Percentiles rank a stretch among this genome's conserved stretches.
Evolutionary conservation across 805 yeast genomes (phyloP).

Genomic region (Candida pseudoglaebosa): DNA sequence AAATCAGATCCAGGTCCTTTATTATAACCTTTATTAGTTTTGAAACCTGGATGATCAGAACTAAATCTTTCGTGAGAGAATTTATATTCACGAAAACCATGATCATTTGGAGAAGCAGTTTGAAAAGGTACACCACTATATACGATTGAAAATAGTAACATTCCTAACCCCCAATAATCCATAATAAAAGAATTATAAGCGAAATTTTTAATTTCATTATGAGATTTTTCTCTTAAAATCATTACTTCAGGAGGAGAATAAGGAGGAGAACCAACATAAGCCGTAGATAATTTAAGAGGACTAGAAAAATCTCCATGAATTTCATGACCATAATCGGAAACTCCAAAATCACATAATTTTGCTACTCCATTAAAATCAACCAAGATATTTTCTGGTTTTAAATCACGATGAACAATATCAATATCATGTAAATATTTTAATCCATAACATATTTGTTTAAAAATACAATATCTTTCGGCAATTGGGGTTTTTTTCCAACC

Average conservation of each 20-base stretch:
- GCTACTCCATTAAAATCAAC: slow-evolving; percentile 57
- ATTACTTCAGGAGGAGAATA: slow-evolving; percentile 77
- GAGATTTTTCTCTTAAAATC: slow-evolving; percentile 38
- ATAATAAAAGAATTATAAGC: slow-evolving; percentile 62
- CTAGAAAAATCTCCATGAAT: slow-evolving; percentile 47
- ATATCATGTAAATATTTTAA: slow-evolving; percentile 57
- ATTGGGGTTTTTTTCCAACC: slow-evolving; percentile 56
- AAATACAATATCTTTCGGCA: slow-evolving; percentile 57
- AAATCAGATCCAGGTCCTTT: slow-evolving; percentile 72
- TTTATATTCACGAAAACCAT: slow-evolving; percentile 52
- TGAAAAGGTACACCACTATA: slow-evolving; percentile 60
- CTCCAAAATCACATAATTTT: slow-evolving; percentile 75
- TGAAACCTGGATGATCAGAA: slow-evolving; percentile 45
- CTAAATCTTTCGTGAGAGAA: slow-evolving; percentile 41
- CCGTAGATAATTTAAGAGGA: slow-evolving; percentile 34
- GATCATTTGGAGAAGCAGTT: slow-evolving; percentile 46
- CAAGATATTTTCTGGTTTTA: slow-evolving; percentile 71
- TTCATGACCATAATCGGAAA: slow-evolving; percentile 60
- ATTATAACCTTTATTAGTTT: slow-evolving; percentile 37
- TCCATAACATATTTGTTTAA: slow-evolving; percentile 66
- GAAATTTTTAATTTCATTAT: slow-evolving; percentile 31
- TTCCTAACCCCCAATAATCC: slow-evolving; percentile 74
- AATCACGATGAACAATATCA: slow-evolving; percentile 69
- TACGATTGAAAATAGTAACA: slow-evolving; percentile 57
- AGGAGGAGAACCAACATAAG: slow-evolving; percentile 76